These are phyloP conservation scores for Haplosporangium sp. DNA, from an alignment of 371 early-diverging fungal species.

Conservation along the genomic window DNA sequence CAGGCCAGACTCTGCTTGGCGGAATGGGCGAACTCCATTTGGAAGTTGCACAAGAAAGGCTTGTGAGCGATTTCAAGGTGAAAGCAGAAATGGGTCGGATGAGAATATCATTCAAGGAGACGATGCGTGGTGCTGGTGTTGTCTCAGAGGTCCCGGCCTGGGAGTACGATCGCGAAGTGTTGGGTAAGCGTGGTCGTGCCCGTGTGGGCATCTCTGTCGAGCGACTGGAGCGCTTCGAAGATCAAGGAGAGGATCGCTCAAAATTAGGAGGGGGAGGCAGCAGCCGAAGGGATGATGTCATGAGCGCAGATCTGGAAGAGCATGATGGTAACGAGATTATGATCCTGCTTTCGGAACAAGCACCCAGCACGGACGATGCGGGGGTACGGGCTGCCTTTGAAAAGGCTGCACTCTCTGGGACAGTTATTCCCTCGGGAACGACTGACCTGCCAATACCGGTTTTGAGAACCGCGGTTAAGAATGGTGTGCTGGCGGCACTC, in stretches of 20 bases:
- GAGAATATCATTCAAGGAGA: constrained; percentile 91
- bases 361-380: constrained; percentile 21
- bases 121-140: constrained; percentile 57
- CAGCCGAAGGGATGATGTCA: neutral
- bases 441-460: constrained; percentile 58
- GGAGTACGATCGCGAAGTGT: constrained; percentile 75
- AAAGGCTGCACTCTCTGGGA: constrained; percentile 20
- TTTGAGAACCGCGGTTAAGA: constrained; percentile 64
- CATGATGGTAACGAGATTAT: constrained; percentile 50
- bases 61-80: constrained; percentile 83
- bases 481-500: constrained; percentile 79
- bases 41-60: constrained; percentile 87
- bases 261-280: constrained; percentile 9
- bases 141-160: constrained; percentile 38
- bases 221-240: constrained; percentile 58
- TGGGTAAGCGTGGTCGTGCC: constrained; percentile 79
- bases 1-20: constrained; percentile 90
- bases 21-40: constrained; percentile 98
- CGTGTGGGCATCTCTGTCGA: constrained; percentile 66
- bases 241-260: constrained; percentile 1
- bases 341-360: constrained; percentile 27
- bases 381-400: constrained; percentile 24
- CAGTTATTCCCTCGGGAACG: constrained; percentile 37
- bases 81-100: constrained; percentile 87
- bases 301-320: constrained; percentile 23